phyloP scores from a whole-genome alignment of 1,284 basidiomycete species.

The Pseudozyma flocculosa region DNA sequence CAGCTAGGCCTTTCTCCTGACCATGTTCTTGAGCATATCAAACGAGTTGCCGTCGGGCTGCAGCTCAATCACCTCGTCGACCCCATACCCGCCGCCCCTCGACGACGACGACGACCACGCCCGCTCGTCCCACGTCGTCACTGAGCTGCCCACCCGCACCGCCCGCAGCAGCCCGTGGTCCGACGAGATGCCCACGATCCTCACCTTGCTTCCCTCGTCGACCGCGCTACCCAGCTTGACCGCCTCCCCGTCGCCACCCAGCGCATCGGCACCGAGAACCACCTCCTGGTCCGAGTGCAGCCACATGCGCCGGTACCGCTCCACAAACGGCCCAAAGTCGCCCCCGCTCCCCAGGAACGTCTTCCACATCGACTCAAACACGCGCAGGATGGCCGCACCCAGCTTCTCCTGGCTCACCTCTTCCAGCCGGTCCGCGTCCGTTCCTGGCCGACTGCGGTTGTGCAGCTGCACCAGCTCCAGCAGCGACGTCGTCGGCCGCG shows the following conservation, averaged over 20 bases:
- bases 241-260: constrained; percentile 1
- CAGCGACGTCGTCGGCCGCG: constrained; percentile 79
- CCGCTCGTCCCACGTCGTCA: constrained; percentile 16
- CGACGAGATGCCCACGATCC: constrained; percentile 81
- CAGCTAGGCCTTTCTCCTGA: constrained; percentile 71
- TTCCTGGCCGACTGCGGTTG: constrained; percentile 43
- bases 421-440: constrained; percentile 62
- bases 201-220: constrained; percentile 61
- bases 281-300: constrained; percentile 69
- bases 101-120: constrained; percentile 27
- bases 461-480: constrained; percentile 65
- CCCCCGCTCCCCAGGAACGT: constrained; percentile 65
- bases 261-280: constrained; percentile 18
- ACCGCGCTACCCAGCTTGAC: background rate
- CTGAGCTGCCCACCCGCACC: constrained; percentile 61
- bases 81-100: background rate
- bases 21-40: constrained; percentile 87
- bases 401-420: constrained; percentile 72
- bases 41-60: constrained; percentile 98
- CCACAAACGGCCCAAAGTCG: constrained; percentile 53
- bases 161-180: constrained; percentile 86
- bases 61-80: constrained; percentile 61
- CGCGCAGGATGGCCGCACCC: constrained; percentile 73
- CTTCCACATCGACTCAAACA: constrained; percentile 78
- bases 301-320: constrained; percentile 74